phyloP scores from a whole-genome alignment of 371 early-diverging fungal genomes.

The Mortierella sp. region DNA sequence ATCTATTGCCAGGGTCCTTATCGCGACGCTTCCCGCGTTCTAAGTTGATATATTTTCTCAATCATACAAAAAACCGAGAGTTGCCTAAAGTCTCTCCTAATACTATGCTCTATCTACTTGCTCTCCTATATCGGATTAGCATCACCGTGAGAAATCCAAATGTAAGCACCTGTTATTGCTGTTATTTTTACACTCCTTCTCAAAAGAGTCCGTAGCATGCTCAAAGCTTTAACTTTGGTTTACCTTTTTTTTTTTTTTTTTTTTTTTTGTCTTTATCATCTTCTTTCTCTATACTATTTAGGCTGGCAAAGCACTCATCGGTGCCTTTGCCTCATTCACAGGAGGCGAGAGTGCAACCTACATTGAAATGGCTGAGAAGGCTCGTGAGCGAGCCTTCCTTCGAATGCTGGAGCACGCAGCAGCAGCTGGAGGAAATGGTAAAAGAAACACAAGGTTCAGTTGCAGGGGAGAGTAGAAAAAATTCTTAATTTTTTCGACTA shows the following conservation, averaged over 20 bases:
- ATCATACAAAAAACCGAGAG: no score
- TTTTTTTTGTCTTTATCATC: background rate
- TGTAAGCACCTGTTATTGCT: constrained; percentile 15
- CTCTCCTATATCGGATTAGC: background rate
- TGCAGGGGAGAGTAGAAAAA: no score
- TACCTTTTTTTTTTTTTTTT: background rate
- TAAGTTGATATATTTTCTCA: background rate
- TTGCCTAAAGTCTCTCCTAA: no score
- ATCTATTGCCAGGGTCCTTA: background rate
- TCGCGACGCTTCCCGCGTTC: no score
- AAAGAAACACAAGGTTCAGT: background rate
- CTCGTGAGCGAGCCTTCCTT: constrained; percentile 48
- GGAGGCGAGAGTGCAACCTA: constrained; percentile 51
- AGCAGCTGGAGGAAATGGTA: constrained; percentile 49
- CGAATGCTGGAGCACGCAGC: constrained; percentile 51
- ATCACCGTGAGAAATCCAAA: constrained; percentile 52
- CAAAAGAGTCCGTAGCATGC: no score
- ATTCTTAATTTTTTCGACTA: no score
- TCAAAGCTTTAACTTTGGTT: background rate
- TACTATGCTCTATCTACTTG: background rate
- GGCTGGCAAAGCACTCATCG: constrained; percentile 49
- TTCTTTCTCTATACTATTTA: background rate
- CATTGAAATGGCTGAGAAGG: constrained; percentile 52
- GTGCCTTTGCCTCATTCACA: constrained; percentile 32
- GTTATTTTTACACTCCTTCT: background rate